A percentile compares a stretch with the other conserved stretches of the same genome.
Conservation (phyloP, 1,284 basidiomycete species). For the Melampsora larici-populina region DNA sequence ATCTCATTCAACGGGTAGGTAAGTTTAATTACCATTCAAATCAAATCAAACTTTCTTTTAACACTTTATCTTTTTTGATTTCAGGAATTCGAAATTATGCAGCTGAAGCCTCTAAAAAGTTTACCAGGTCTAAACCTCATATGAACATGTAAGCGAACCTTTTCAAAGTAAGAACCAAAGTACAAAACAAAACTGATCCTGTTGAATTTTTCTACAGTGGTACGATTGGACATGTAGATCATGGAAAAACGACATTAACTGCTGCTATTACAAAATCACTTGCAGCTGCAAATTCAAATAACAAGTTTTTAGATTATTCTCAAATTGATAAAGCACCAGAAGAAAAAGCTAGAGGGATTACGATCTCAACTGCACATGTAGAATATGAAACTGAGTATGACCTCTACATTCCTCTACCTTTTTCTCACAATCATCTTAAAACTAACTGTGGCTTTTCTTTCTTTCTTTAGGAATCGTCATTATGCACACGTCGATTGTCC, state of each 20-base stretch:
- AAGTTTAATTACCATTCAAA: too few relatives aligned
- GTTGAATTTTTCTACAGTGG: too few relatives aligned
- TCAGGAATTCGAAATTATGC: conserved; percentile 27
- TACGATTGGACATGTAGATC: conserved; percentile 50
- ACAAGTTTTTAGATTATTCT: conserved; percentile 94
- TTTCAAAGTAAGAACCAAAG: not conserved
- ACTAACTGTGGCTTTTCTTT: not conserved
- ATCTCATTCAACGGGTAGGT: too few relatives aligned
- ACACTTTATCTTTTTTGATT: not conserved
- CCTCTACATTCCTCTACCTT: not conserved
- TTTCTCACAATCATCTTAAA: not conserved
- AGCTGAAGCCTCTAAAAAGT: conserved; percentile 37
- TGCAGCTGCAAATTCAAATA: conserved; percentile 68
- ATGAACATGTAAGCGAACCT: conserved; percentile 30
- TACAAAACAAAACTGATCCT: too few relatives aligned
- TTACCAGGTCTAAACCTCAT: conserved; percentile 34
- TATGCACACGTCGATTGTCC: conserved; percentile 99
- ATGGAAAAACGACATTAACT: conserved; percentile 80
- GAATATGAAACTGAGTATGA: conserved; percentile 84
- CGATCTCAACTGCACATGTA: conserved; percentile 82
- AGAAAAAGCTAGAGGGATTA: conserved; percentile 99
- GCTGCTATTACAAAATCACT: conserved; percentile 98
- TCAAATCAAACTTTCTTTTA: too few relatives aligned
- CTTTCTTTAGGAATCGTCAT: conserved; percentile 63
- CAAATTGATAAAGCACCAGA: conserved; percentile 99